Conservation (phyloP, 805 yeast genomes). For the Komagataella mondaviorum region DNA sequence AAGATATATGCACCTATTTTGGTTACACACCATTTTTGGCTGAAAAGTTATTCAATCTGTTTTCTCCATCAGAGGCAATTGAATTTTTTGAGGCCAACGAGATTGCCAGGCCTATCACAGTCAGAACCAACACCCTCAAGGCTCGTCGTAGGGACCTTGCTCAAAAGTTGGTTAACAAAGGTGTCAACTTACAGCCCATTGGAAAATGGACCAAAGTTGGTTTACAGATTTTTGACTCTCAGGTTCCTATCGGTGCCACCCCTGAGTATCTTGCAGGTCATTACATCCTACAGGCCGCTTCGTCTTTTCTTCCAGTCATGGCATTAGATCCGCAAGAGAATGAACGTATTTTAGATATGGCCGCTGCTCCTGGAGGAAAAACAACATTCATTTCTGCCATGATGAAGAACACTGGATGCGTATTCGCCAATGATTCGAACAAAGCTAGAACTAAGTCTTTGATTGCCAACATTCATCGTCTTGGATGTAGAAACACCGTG, state of each 20-base stretch:
- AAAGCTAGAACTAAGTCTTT: slow-evolving; percentile 92
- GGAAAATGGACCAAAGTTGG: slow-evolving; percentile 99
- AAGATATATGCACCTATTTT: slow-evolving; percentile 85
- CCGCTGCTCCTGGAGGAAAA: slow-evolving; percentile 99
- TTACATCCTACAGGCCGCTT: slow-evolving; percentile 95
- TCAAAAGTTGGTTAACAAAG: slow-evolving; percentile 87
- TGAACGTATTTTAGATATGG: slow-evolving; percentile 96
- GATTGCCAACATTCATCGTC: slow-evolving; percentile 93
- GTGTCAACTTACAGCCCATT: slow-evolving; percentile 94
- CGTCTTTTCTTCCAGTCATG: slow-evolving; percentile 95
- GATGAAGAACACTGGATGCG: slow-evolving; percentile 97
- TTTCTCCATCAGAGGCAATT: slow-evolving; percentile 91
- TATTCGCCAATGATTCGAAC: slow-evolving; percentile 95
- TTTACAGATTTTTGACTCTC: slow-evolving; percentile 91
- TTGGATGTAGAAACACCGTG: slow-evolving; percentile 92
- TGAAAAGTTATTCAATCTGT: slow-evolving; percentile 82
- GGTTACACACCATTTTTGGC: slow-evolving; percentile 90
- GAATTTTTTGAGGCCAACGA: slow-evolving; percentile 98
- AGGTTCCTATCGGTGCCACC: slow-evolving; percentile 99
- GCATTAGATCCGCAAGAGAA: slow-evolving; percentile 96
- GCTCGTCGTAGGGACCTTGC: slow-evolving; percentile 94
- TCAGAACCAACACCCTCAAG: slow-evolving; percentile 92
- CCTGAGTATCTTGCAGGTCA: slow-evolving; percentile 98
- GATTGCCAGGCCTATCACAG: slow-evolving; percentile 90
- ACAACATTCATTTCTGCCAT: slow-evolving; percentile 89